Base-by-base conservation (phyloP, 306 rosid genomes). In the Cucurbita moschata region DNA sequence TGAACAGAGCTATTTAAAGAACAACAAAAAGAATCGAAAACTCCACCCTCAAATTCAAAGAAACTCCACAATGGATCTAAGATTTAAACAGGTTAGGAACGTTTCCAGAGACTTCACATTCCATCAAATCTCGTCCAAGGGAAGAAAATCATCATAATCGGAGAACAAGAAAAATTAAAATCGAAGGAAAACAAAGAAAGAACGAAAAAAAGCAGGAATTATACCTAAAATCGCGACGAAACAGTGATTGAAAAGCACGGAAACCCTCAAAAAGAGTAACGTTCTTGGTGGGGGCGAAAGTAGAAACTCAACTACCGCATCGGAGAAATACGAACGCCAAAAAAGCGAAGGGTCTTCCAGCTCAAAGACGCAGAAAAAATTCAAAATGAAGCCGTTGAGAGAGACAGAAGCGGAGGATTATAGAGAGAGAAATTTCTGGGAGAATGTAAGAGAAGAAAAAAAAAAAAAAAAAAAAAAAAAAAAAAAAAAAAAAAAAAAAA, bases 301-400 rank as follows among this genome's bases (percentile, higher is more conserved):
- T 16, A 38, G 26, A n/a, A 63, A 63, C 74, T 69, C 43, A 50
- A 47, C 44, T 8, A 50, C 56, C 55, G 54, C 73, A 67, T 67
- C 42, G 40, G 55, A n/a, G 44, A 5, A 14, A 50, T 26, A 23
- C 40, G 23, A 49, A 49, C 43, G 26, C 23, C 44, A 46, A 66
- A 42, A 42, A 66, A 18, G 38, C 10, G 26, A 5, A 8, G 21
- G 64, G 44, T 0, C 2, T 16, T 37, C 26, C 35, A 64, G 47
- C 68, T 62, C 47, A 8, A 62, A 10, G 51, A 64, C 51, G 7
- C 0, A 8, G 49, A 42, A 50, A 30, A 23, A 14, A 6, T 69
- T 69, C 74, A 69, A 69, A 69, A 69, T 69, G n/a, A 69, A 50
- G 74, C 74, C 59, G 74, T 69, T 69, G 74, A 49, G 74, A 69